These are phyloP conservation scores for Colletotrichum sp. DNA, from an alignment of 2,329 filamentous ascomycete genomes.

Conservation along the genomic window DNA sequence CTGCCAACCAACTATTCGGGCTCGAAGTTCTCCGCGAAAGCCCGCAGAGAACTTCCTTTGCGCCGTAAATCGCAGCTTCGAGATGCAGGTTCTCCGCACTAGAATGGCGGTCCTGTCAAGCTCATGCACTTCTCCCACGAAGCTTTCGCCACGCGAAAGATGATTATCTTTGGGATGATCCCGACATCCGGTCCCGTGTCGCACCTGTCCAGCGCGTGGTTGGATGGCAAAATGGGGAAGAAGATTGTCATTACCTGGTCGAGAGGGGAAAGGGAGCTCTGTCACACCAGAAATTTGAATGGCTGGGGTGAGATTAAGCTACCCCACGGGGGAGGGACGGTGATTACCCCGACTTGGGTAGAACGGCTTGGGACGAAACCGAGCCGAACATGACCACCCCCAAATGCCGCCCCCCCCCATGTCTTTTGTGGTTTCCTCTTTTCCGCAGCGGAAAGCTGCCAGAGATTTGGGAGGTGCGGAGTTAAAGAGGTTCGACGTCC, in stretches of 20 bases:
- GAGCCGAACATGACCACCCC: not conserved
- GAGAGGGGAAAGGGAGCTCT: not conserved
- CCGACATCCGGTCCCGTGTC: not conserved
- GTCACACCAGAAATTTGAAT: not conserved
- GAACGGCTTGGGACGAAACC: conserved; percentile 1
- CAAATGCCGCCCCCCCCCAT: not conserved
- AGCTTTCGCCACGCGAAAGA: not conserved
- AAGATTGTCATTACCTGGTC: not conserved
- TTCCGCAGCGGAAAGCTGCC: not conserved
- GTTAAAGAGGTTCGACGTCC: not conserved
- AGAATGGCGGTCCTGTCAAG: not conserved
- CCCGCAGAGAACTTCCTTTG: not conserved
- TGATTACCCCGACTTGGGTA: conserved; percentile 12
- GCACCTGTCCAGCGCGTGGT: not conserved
- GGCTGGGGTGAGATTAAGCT: not conserved
- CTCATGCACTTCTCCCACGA: not conserved
- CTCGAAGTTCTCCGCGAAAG: not conserved
- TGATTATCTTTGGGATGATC: not conserved
- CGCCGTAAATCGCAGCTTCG: not conserved
- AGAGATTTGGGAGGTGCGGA: not conserved
- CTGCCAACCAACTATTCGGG: not conserved
- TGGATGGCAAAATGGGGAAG: not conserved
- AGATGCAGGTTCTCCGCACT: not conserved
- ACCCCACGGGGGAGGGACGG: conserved; percentile 1
- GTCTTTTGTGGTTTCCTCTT: not conserved